Conservation (phyloP, 805 yeast genomes). For the Cyberlindnera suaveolens region DNA sequence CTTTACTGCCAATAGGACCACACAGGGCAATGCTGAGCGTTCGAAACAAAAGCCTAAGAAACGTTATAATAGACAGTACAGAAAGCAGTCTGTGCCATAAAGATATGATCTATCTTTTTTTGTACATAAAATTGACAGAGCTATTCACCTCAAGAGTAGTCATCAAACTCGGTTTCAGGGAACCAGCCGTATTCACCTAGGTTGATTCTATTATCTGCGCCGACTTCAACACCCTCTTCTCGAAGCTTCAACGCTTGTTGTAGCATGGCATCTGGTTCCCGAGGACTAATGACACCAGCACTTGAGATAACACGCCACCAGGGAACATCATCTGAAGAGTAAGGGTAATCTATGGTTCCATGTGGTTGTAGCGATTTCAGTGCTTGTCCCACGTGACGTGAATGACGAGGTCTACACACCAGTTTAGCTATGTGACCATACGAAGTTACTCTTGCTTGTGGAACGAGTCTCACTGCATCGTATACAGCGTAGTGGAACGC, state of each 20-base stretch:
- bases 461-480: conserved; percentile 44
- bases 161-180: conserved; percentile 35
- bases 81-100: conserved; percentile 14
- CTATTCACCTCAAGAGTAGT: conserved; percentile 6
- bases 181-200: conserved; percentile 61
- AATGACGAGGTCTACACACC: conserved; percentile 53
- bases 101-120: background rate
- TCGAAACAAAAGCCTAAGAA: conserved; percentile 1
- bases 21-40: background rate
- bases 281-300: conserved; percentile 54
- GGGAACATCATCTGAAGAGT: conserved; percentile 9
- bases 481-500: conserved; percentile 61
- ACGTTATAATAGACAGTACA: conserved; percentile 2
- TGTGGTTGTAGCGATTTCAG: conserved; percentile 43
- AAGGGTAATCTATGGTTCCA: conserved; percentile 7
- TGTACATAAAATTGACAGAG: background rate
- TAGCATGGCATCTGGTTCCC: conserved; percentile 37
- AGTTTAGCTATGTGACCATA: conserved; percentile 73
- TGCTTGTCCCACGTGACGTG: conserved; percentile 72
- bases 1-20: background rate
- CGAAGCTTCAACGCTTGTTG: conserved; percentile 40
- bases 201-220: conserved; percentile 28
- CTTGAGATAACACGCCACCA: conserved; percentile 79
- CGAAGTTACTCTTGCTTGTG: conserved; percentile 59
- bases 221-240: conserved; percentile 43